Evolutionary conservation across 2,329 filamentous ascomycete genomes (phyloP).

Genomic region (Xylaria sp.): DNA sequence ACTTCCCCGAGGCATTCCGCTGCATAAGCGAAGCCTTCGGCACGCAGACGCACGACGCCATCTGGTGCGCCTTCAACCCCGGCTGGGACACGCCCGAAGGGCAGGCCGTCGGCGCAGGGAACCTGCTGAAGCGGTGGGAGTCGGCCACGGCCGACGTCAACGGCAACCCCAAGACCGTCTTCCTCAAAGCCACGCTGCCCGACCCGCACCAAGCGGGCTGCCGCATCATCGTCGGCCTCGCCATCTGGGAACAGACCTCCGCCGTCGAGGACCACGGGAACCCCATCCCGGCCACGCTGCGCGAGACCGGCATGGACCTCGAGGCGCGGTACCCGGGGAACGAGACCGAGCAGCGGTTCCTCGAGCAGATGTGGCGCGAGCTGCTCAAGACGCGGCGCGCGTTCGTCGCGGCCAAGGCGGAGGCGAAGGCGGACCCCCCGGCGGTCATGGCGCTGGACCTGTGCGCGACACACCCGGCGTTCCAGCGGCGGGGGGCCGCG

Average conservation of each 20-base stretch:
- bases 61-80: constrained; percentile 65
- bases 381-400: constrained; percentile 58
- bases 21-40: constrained; percentile 59
- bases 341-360: constrained; percentile 58
- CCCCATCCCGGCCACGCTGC: constrained; percentile 50
- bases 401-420: constrained; percentile 55
- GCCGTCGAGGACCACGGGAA: constrained; percentile 61
- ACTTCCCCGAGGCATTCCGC: constrained; percentile 46
- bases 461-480: constrained; percentile 64
- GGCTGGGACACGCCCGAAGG: constrained; percentile 65
- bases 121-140: constrained; percentile 57
- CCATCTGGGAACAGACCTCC: constrained; percentile 66
- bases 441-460: constrained; percentile 63
- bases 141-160: constrained; percentile 54
- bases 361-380: constrained; percentile 57
- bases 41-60: constrained; percentile 59
- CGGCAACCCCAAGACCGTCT: constrained; percentile 62
- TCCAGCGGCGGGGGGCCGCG: constrained; percentile 63
- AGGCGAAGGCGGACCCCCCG: constrained; percentile 51
- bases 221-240: constrained; percentile 60
- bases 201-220: constrained; percentile 43
- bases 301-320: constrained; percentile 46
- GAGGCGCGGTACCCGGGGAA: constrained; percentile 56
- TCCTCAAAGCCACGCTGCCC: constrained; percentile 64
- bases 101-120: constrained; percentile 50